Base-by-base conservation (phyloP, 1,284 basidiomycete genomes). In the Coniferiporia sulphurascens region DNA sequence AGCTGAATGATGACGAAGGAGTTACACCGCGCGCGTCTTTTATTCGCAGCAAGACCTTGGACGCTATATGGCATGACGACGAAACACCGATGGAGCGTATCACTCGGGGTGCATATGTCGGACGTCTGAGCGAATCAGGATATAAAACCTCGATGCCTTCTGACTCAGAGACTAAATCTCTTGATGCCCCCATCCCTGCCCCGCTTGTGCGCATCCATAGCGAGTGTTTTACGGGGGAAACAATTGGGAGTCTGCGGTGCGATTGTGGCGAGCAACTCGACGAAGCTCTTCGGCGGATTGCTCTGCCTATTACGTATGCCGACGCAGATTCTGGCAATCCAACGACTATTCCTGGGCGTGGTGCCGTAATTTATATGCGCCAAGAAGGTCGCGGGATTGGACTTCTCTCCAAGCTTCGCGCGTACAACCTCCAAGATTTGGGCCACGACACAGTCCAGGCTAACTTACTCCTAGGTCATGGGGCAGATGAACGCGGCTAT, bases 361-460 rank as follows among this genome's bases (percentile, higher is more conserved):
- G 97, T n/a, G 95, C 91, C 2, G 89, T 99, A 60, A 84, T 99
- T 60, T 99, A 99, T 74, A 84, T 99, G 64, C 88, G 97, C 13
- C 97, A 99, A 73, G 97, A 99, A 73, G 97, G 97, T n/a, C 87
- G 97, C 17, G 97, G 97, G 1, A 99, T 99, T 65, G 97, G 97
- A 0, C 77, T 99, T 4, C 76, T 98, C 41, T 95, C 95, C 62
- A 99, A 99, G 73, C 91, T 99, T 61, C 86, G 93, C 53, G 97
- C 97, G 10, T 99, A 99, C 78, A 99, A 99, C 70, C 79, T 99
- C 34, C 97, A 99, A 72, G 97, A 99, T 71, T 79, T 99, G 58
- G 97, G 97, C 0, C 93, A 98, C 70, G 97, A 99, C 75, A 99
- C 97, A 2, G 97, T 99, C 65, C 89, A 91, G 7, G 97, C 97